Base-by-base conservation (phyloP, 768 basidiomycete species). In the Lentinula aciculospora region DNA sequence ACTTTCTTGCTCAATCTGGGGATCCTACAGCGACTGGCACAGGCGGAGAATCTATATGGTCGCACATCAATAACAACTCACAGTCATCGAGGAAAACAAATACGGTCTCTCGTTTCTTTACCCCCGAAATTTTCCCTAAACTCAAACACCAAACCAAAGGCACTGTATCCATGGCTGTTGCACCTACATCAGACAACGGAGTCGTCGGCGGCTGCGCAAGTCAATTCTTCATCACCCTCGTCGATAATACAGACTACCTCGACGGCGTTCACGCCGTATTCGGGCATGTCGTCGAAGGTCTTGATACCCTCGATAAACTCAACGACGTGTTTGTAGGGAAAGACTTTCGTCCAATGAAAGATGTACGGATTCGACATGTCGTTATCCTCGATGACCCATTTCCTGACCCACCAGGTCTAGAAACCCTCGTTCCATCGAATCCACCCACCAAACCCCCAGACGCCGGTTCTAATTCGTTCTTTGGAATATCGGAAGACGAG, bases 151-250 rank as follows among this genome's bases (percentile, higher is more conserved):
- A 77, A 0, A 72, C 76, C 8, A 86, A 82, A 63, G 97, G 97
- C 19, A 98, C 94, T 0, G 89, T 99, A 15, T 98, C 94, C 0
- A 98, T 98, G 97, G 97, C 97, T 7, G 85, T 98, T 9, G 91
- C 96, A 2, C 94, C 94, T n/a, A 76, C 84, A 1, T 62, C 88
- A 12, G 86, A 83, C 51, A 83, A 80, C 3, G 75, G 82, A 29
- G 65, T 62, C 27, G 68, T 69, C 17, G 89, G 82, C n/a, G 89
- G 94, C 13, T 94, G 92, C 63, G 96, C 94, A 10, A 91, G 89
- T 64, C 97, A 98, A 66, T 99, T 98, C 77, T 99, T 98, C 72
- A 82, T 99, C 66, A 99, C 97, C 0, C 80, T 99, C 2, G 86
- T 79, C 10, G 89, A 95, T 63, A 84, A 85, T 59, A 90, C 97